Base-by-base conservation (phyloP, 805 yeast species). In the Suhomyces faveliae region DNA sequence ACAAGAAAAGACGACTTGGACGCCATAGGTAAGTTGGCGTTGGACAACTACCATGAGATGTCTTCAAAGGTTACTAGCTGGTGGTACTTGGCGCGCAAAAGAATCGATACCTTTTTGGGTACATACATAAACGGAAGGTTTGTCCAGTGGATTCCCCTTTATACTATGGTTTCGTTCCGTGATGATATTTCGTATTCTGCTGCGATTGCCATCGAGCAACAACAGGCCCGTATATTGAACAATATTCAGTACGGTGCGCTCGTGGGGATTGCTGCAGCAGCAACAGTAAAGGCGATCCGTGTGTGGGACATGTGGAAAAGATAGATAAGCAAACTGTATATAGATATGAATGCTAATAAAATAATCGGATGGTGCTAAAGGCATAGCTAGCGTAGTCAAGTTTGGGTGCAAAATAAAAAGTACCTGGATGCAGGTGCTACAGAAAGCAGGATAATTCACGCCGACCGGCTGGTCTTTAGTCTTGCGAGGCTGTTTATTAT, bases 151-250 rank as follows among this genome's bases (percentile, higher is more conserved):
- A 67, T 89, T 25, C 96, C 97, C 1, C 70, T 91, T 57, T 91
- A 91, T 65, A 84, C 96, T 8, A 90, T 91, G 97, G 88, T 91
- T 2, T 85, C 96, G 1, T 91, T 91, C 70, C 74, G 96, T 51
- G 81, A 84, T 5, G 96, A 91, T 61, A 84, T 90, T 27, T 73
- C 86, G 8, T 91, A 91, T 60, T 78, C 89, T 1, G 72, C 74
- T 45, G 95, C 95, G 1, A 73, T 87, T 10, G 62, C 63, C 7
- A 72, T 75, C 29, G 81, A 81, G 43, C 61, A 66, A 37, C 70
- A 79, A 45, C 96, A 89, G 64, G 72, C 71, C 29, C 59, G 51
- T 10, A 74, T 87, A 3, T 61, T 89, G 42, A 63, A 61, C 23
- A 48, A 54, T 19, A 51, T 66, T 20, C 66, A 65, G 51, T 54